Evolutionary conservation across 352 stramenopile species (phyloP), one percentile per base, ranked within the genome.

Genomic region (Pythium brassicae): DNA sequence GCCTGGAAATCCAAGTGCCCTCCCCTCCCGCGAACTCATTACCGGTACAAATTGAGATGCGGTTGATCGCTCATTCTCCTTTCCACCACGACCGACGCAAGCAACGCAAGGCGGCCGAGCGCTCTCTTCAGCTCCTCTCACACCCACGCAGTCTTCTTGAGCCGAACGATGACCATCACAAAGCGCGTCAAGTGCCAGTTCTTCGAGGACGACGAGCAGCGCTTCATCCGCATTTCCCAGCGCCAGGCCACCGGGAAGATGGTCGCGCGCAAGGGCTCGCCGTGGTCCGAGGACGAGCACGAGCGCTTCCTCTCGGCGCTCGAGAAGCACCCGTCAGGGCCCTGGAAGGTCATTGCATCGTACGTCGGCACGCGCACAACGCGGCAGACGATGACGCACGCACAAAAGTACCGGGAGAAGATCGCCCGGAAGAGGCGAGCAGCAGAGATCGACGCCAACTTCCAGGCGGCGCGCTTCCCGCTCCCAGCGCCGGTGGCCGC

Each of bases 381-480:
- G n/a, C 84, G 87, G n/a, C 92, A 98, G 58, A 95, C 96, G 32
- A 65, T 65, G 59, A 49, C 52, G 2, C 52, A 57, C 17, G 52
- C 52, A 10, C 52, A 57, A n/a, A 57, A 57, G 12, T 57, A 57
- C 26, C 51, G 51, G 26, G 34, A 57, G 52, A 57, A 57, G 52
- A 50, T 57, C 40, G 27, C 42, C 0, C 52, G 52, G 3, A 12
- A 22, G 23, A 50, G 23, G 25, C 45, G 45, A 20, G 25, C 22
- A 9, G 11, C 12, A 11, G 23, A 27, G 10, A 37, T 37, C 32
- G 43, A 49, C 43, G 19, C 43, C 3, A 17, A 12, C 4, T 12
- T 27, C 7, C 20, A n/a, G 14, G 32, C 6, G 43, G 10, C 20
- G 20, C 23, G 43, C 20, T 19, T 11, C 12, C 15, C 7, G 12